Evolutionary conservation across 1,139 yeast genomes (phyloP), one percentile per base, ranked within the genome.

Genomic region (Pneumocystis carinii): DNA sequence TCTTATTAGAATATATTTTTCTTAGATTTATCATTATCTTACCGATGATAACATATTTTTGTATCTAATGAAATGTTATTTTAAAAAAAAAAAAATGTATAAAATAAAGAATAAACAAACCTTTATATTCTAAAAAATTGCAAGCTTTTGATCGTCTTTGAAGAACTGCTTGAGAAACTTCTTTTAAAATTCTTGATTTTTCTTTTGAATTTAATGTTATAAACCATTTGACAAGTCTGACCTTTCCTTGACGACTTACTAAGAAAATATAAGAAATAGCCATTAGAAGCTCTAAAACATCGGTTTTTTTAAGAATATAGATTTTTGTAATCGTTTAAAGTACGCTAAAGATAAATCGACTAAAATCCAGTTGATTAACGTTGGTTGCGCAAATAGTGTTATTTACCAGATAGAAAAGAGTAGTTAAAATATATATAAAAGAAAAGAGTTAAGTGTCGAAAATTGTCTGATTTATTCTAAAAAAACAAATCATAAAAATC

Each of bases 131-230:
- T 64, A 94, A 78, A 63, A 92, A 92, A 74, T 92, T 94, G 75
- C 98, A 90, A 97, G 92, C 90, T 74, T 88, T 90, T 39, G 95
- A 87, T 66, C 95, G 81, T 68, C 99, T 81, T 35, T 90, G 80
- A 61, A 94, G 81, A 38, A 92, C 88, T 62, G 88, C 76, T 2
- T 96, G 90, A 24, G 96, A 86, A 66, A 92, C 81, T 70, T 94
- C 97, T 69, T 90, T 81, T 66, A 87, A 85, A 64, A 89, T 84
- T 74, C 86, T 86, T 64, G 86, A 78, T 77, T 90, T 90, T 70
- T 90, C 96, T 72, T 87, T 88, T 68, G 86, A 86, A 29, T 87
- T 80, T 60, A 85, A 78, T 27, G 96, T 84, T 65, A 81, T 81
- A 74, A 90, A 92, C 99, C 99, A 92, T 76, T 90, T 90, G 60